phyloP scores from a whole-genome alignment of 805 yeast genomes.

The Candida takata region DNA sequence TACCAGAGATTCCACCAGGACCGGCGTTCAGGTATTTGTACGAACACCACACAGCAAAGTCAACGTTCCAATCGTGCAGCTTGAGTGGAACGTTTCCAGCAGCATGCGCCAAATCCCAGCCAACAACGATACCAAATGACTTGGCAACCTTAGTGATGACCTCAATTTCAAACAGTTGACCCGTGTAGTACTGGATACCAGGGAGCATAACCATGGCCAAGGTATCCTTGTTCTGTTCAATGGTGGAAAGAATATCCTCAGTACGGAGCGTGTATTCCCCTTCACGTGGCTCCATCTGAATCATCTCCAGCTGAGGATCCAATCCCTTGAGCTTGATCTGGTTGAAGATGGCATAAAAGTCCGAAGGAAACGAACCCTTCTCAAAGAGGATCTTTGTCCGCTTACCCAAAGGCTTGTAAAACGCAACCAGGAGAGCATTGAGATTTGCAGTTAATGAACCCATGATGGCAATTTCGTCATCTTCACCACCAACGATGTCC shows the following conservation, averaged over 20 bases:
- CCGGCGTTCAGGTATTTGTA: constrained; percentile 89
- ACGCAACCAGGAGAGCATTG: constrained; percentile 65
- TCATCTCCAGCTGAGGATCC: constrained; percentile 43
- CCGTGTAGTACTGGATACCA: constrained; percentile 89
- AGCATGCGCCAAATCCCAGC: constrained; percentile 97
- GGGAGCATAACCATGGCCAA: constrained; percentile 74
- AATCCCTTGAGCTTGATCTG: constrained; percentile 58
- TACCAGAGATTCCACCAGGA: constrained; percentile 89
- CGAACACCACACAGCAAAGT: constrained; percentile 93
- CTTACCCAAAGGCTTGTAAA: constrained; percentile 58
- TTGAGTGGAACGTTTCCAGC: constrained; percentile 76
- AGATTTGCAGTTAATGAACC: constrained; percentile 79
- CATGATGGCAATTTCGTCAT: constrained; percentile 80
- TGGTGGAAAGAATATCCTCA: constrained; percentile 49
- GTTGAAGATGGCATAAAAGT: constrained; percentile 76
- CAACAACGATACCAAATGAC: constrained; percentile 47
- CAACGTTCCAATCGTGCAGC: constrained; percentile 85
- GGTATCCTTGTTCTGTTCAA: constrained; percentile 50
- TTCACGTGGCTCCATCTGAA: constrained; percentile 56
- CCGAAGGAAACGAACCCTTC: constrained; percentile 87
- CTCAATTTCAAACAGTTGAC: constrained; percentile 74
- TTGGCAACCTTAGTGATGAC: constrained; percentile 64
- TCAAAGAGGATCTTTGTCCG: constrained; percentile 75
- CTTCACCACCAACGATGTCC: constrained; percentile 67
- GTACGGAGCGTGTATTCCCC: constrained; percentile 55